Percentiles rank a stretch among this genome's conserved stretches.
phyloP scores from a whole-genome alignment of 352 stramenopile species.

The Pythium apleroticum region DNA sequence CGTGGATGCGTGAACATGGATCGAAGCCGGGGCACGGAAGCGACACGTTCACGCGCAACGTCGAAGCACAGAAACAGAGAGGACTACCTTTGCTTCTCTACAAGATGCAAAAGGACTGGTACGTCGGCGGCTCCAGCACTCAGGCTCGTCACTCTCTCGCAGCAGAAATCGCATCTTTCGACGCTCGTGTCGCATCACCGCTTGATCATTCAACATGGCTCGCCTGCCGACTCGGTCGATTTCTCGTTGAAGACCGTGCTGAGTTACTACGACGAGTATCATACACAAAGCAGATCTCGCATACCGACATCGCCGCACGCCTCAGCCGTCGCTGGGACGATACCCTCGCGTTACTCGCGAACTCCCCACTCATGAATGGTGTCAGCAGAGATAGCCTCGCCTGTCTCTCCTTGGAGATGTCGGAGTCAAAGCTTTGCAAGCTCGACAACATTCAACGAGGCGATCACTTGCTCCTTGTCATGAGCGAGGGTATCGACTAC shows the following conservation, averaged over 20 bases:
- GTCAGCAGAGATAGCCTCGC: constrained; percentile 21
- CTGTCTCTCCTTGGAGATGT: constrained; percentile 1
- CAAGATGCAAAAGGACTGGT: constrained; percentile 19
- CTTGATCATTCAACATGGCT: not conserved
- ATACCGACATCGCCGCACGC: not conserved
- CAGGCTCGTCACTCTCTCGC: not conserved
- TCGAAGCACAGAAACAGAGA: not conserved
- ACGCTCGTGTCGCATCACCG: not conserved
- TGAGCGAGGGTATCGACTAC: not conserved
- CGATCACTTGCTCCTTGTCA: not conserved
- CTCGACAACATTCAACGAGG: not conserved
- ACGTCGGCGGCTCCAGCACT: constrained; percentile 1
- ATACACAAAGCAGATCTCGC: not conserved
- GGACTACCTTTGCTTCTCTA: constrained; percentile 9
- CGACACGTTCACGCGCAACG: not conserved
- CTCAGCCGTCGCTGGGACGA: constrained; percentile 2
- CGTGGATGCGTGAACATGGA: constrained; percentile 7
- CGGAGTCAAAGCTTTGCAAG: not conserved
- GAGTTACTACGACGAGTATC: constrained; percentile 20
- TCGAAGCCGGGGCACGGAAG: not conserved
- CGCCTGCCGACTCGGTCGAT: constrained; percentile 11
- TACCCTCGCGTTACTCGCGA: constrained; percentile 5
- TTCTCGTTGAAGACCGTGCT: constrained; percentile 21
- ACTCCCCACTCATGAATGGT: not conserved
- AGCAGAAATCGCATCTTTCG: not conserved